Percentiles rank a stretch among this genome's conserved stretches.
phyloP scores from a whole-genome alignment of 805 yeast species.

The Starmerella gropengiesseri region DNA sequence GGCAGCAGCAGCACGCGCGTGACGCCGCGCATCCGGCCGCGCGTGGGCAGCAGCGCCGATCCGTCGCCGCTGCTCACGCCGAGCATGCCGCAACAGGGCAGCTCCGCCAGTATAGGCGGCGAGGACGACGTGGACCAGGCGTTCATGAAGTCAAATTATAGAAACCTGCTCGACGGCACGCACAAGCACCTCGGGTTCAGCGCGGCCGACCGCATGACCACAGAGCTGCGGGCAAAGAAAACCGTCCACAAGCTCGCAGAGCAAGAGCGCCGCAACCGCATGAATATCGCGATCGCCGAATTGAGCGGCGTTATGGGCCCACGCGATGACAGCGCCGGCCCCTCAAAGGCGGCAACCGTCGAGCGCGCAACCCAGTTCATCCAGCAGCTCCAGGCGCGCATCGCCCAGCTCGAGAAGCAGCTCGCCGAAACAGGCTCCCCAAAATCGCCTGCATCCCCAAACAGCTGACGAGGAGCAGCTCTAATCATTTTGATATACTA shows the following conservation, averaged over 20 bases:
- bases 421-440: neutral
- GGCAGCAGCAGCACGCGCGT: constrained; percentile 13
- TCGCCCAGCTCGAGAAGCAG: constrained; percentile 28
- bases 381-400: constrained; percentile 31
- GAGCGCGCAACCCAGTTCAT: constrained; percentile 77
- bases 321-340: constrained; percentile 21
- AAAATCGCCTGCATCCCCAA: no score
- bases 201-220: constrained; percentile 34
- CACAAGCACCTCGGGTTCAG: constrained; percentile 34
- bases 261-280: constrained; percentile 87
- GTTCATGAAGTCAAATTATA: constrained; percentile 35
- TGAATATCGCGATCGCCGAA: constrained; percentile 77
- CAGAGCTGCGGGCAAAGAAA: constrained; percentile 40
- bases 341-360: constrained; percentile 85
- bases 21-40: constrained; percentile 21
- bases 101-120: neutral
- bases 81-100: neutral
- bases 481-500: no score
- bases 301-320: constrained; percentile 60
- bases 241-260: constrained; percentile 85
- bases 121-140: constrained; percentile 9
- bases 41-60: constrained; percentile 4
- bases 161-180: constrained; percentile 35
- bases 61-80: constrained; percentile 6
- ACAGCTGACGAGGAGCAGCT: no score